phyloP scores from a whole-genome alignment of 441 rosid genomes.

The Rhodomyrtus psidioides region DNA sequence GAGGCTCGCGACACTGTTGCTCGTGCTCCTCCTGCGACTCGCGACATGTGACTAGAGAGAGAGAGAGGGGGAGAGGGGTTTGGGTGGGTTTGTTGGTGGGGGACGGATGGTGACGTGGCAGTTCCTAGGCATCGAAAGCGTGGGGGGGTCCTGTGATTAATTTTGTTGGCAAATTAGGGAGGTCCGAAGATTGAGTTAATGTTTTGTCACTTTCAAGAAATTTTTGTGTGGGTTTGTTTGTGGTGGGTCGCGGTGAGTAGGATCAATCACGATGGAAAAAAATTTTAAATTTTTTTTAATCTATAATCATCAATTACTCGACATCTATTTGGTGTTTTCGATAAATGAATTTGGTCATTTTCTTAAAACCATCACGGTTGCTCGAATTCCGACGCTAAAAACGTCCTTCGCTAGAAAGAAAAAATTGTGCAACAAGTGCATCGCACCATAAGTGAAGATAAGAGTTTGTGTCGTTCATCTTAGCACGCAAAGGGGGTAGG shows the following conservation, averaged over 20 bases:
- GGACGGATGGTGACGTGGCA: background rate
- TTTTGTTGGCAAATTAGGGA: background rate
- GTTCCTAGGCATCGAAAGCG: too few species aligned
- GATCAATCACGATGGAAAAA: too few species aligned
- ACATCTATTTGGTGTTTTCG: too few species aligned
- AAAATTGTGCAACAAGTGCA: background rate
- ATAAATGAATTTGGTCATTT: background rate
- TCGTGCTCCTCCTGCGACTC: background rate
- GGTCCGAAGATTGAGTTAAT: background rate
- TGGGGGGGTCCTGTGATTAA: background rate
- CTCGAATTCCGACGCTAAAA: background rate
- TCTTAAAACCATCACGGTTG: background rate
- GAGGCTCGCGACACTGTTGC: background rate
- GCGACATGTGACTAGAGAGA: background rate
- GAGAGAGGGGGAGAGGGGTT: background rate
- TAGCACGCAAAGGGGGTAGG: background rate
- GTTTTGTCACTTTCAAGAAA: background rate
- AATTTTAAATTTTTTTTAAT: background rate
- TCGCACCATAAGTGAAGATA: too few species aligned
- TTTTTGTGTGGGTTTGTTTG: background rate
- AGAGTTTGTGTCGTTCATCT: too few species aligned
- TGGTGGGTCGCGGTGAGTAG: too few species aligned
- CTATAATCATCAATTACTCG: background rate
- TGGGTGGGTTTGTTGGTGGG: background rate
- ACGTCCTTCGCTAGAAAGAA: background rate